Evolutionary conservation across 2,329 filamentous ascomycete species (phyloP).

Genomic region (Pseudonectria buxi): DNA sequence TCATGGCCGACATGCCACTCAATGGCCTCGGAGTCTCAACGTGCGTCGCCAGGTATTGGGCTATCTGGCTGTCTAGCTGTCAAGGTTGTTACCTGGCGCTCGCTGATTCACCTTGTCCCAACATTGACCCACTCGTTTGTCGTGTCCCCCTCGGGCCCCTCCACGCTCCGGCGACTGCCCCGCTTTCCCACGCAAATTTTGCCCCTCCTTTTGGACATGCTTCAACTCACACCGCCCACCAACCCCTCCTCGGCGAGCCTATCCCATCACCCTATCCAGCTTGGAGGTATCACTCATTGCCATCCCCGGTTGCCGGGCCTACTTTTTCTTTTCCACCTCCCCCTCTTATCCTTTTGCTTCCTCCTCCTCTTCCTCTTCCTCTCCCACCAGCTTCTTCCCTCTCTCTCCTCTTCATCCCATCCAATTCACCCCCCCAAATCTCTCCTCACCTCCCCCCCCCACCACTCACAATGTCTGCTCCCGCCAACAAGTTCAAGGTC

Average conservation of each 20-base stretch:
- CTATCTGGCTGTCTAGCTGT: no score
- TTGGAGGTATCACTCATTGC: conserved; percentile 3
- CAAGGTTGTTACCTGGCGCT: no score
- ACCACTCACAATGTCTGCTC: conserved; percentile 58
- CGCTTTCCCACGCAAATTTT: conserved; percentile 18
- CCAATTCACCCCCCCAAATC: conserved; percentile 9
- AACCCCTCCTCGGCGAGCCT: conserved; percentile 10
- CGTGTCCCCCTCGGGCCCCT: no score
- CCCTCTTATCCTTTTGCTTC: conserved; percentile 18
- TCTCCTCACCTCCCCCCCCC: conserved; percentile 9
- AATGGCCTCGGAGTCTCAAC: no score
- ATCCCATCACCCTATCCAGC: background rate
- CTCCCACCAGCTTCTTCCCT: conserved; percentile 12
- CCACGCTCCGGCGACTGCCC: background rate
- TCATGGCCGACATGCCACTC: no score
- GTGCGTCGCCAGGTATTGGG: no score
- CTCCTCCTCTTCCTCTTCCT: conserved; percentile 13
- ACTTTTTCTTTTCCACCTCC: conserved; percentile 10
- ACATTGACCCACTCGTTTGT: background rate
- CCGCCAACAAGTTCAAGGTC: conserved; percentile 95
- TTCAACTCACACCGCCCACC: conserved; percentile 18
- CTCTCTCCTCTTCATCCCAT: conserved; percentile 17
- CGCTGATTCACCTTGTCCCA: background rate
- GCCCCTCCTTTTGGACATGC: conserved; percentile 21
- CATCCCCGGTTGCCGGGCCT: conserved; percentile 1